Base-by-base conservation (phyloP, 441 rosid genomes). In the Geranium incanum region DNA sequence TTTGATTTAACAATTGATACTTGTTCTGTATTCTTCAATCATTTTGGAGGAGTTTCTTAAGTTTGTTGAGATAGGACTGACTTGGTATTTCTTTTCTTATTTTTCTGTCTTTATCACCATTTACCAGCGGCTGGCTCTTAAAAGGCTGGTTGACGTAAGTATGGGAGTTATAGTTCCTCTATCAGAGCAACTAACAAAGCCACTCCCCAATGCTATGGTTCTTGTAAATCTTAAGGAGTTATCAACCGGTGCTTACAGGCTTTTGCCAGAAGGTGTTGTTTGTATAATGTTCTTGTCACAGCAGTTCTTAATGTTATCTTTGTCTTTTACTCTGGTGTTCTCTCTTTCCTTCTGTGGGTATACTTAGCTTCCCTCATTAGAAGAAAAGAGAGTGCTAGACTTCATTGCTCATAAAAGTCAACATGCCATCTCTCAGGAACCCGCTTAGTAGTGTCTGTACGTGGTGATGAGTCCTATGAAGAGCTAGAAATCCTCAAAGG, bases 111-210 rank as follows among this genome's bases (percentile, higher is more conserved):
- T 60, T 77, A 80, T 15, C 75, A 2, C 69, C 50, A n/a, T 23
- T 83, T 62, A 72, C 37, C 90, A 94, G 97, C 85, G 95, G 70
- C 86, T 94, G 43, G 90, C 97, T 76, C 98, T 94, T 74, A 91
- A 88, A 78, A 80, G 98, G 81, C 79, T 94, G 88, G 80, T 91
- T 38, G 98, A 91, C 73, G 79, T 90, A 71, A 94, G 97, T 79
- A 88, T 94, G 97, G 98, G 98, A 57, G 87, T 94, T 18, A 86
- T 91, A 74, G 72, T 86, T 68, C 98, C 98, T 78, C 80, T 94
- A 76, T 85, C 97, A 12, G 98, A 94, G 83, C 98, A 94, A 80
- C 87, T 94, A 63, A 94, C 91, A 39, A 94, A 91, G 80, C 97
- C 98, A 28, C 80, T 94, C 72, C 95, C 97, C 62, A 84, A 91